These are phyloP conservation scores for Daucus carota DNA, from an alignment of 129 eudicot genomes.

Conservation along the genomic window DNA sequence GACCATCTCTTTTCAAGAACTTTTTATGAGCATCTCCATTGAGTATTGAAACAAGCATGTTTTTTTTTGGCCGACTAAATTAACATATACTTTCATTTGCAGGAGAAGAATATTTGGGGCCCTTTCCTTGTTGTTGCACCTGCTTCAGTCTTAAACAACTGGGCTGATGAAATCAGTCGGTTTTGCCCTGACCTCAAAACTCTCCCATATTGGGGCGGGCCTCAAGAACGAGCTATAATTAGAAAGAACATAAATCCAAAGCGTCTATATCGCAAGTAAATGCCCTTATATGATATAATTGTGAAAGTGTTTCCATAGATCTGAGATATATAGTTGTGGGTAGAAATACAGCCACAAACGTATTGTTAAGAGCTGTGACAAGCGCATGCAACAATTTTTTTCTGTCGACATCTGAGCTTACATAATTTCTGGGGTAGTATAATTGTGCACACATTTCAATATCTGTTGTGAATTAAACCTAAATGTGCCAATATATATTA, in stretches of 20 bases:
- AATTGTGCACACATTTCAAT: background rate
- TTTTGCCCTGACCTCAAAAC: conserved; percentile 92
- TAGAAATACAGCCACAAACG: background rate
- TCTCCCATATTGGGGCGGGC: conserved; percentile 98
- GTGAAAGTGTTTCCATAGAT: background rate
- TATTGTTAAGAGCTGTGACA: background rate
- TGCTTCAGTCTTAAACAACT: conserved; percentile 88
- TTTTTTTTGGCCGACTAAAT: background rate
- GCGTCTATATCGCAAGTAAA: conserved; percentile 89
- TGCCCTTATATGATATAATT: background rate
- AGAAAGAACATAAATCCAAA: conserved; percentile 90
- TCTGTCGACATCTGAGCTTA: background rate
- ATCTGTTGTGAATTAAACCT: background rate
- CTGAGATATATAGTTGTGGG: background rate
- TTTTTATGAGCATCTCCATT: background rate
- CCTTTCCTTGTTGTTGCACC: conserved; percentile 99
- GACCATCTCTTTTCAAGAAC: conserved; percentile 19
- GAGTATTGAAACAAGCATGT: background rate
- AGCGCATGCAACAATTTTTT: background rate
- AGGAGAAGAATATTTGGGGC: conserved; percentile 99
- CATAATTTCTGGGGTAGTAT: background rate
- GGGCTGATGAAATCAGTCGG: conserved; percentile 98
- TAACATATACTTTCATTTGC: conserved; percentile 12
- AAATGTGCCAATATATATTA: background rate
- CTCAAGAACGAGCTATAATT: conserved; percentile 72